Percentiles rank a stretch among this genome's conserved stretches.
Evolutionary conservation across 129 eudicot genomes (phyloP).

Genomic region (Centaurea solstitialis): DNA sequence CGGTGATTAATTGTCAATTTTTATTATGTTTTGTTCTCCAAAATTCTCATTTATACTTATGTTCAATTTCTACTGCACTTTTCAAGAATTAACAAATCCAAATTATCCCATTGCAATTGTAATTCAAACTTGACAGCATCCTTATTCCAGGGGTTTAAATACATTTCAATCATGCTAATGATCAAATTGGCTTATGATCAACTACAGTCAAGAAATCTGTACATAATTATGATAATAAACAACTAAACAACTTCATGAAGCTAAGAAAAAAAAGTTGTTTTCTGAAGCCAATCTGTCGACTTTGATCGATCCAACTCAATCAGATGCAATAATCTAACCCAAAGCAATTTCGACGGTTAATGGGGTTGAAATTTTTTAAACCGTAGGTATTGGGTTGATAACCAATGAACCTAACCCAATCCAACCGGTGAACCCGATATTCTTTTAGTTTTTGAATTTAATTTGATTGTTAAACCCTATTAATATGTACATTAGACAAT

Average conservation of each 20-base stretch:
- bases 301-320: too few relatives aligned
- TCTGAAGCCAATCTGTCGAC: too few relatives aligned
- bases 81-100: not conserved
- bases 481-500: too few relatives aligned
- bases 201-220: not conserved
- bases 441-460: too few relatives aligned
- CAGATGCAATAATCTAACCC: too few relatives aligned
- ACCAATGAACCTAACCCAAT: too few relatives aligned
- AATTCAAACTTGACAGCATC: not conserved
- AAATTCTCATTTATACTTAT: not conserved
- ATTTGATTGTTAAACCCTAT: too few relatives aligned
- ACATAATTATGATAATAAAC: not conserved
- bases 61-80: not conserved
- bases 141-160: not conserved
- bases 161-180: not conserved
- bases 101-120: not conserved
- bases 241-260: not conserved
- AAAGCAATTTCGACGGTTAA: too few relatives aligned
- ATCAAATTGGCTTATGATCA: not conserved
- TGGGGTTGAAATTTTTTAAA: too few relatives aligned
- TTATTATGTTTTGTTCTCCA: not conserved
- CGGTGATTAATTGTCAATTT: not conserved
- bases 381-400: too few relatives aligned
- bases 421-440: too few relatives aligned
- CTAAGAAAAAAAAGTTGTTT: not conserved